phyloP scores from a whole-genome alignment of 106 monocot species.

The Agapanthus africanus region DNA sequence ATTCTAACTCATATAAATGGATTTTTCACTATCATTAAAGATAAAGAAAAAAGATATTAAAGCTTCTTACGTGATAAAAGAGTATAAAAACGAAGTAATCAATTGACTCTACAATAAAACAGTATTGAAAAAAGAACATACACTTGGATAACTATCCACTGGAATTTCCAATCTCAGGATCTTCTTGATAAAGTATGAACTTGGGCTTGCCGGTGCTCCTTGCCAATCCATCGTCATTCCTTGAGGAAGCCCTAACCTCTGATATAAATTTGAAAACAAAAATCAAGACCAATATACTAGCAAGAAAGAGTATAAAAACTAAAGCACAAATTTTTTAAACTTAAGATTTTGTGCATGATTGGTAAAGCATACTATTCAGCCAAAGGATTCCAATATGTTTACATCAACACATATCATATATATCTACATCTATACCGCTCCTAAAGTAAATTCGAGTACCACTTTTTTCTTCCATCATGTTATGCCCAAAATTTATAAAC shows the following conservation, averaged over 20 bases:
- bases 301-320: background rate
- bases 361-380: background rate
- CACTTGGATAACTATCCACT: constrained; percentile 78
- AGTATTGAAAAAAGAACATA: constrained; percentile 22
- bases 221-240: constrained; percentile 89
- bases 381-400: background rate
- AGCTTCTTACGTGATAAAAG: no score
- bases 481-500: no score
- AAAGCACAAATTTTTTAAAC: background rate
- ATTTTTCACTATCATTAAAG: no score
- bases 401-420: no score
- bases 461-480: no score
- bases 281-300: background rate
- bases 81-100: no score
- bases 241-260: constrained; percentile 63
- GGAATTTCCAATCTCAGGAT: constrained; percentile 91
- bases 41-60: no score
- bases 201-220: constrained; percentile 69
- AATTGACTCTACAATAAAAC: no score
- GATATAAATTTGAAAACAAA: no score
- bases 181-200: constrained; percentile 76
- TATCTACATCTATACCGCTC: no score
- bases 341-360: background rate
- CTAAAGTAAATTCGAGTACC: no score
- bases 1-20: background rate